Evolutionary conservation across 192 early-diverging fungal genomes (phyloP).

Genomic region (Gigaspora rosea): DNA sequence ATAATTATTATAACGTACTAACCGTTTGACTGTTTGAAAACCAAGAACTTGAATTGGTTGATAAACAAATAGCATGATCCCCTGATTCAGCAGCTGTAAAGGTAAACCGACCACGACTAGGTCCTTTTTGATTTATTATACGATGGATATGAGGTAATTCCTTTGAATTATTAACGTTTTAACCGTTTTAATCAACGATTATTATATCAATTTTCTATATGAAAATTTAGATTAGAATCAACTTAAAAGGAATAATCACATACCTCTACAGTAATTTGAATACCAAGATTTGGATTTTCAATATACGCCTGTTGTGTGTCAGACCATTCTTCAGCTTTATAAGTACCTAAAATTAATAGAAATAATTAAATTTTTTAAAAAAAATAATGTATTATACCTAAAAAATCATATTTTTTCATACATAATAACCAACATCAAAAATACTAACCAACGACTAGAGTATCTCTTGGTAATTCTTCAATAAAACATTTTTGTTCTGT

Average conservation of each 20-base stretch:
- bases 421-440: not conserved
- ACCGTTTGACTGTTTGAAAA: constrained; percentile 71
- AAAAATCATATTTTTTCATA: not conserved
- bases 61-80: constrained; percentile 90
- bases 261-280: constrained; percentile 80
- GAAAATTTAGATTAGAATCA: not conserved
- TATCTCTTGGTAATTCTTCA: constrained; percentile 91
- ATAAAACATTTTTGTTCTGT: constrained; percentile 88
- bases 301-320: constrained; percentile 60
- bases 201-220: not conserved
- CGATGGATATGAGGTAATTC: constrained; percentile 49
- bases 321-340: constrained; percentile 82
- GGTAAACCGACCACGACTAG: constrained; percentile 76
- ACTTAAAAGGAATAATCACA: constrained; percentile 42
- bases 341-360: constrained; percentile 50
- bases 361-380: not conserved
- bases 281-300: constrained; percentile 60
- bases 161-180: constrained; percentile 25
- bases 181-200: not conserved
- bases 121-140: constrained; percentile 80
- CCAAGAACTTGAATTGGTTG: constrained; percentile 66
- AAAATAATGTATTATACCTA: not conserved
- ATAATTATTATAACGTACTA: constrained; percentile 29
- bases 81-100: constrained; percentile 90
- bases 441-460: constrained; percentile 72